Evolutionary conservation across 1,284 basidiomycete genomes (phyloP).

Genomic region (Cutaneotrichosporon spelunceum): DNA sequence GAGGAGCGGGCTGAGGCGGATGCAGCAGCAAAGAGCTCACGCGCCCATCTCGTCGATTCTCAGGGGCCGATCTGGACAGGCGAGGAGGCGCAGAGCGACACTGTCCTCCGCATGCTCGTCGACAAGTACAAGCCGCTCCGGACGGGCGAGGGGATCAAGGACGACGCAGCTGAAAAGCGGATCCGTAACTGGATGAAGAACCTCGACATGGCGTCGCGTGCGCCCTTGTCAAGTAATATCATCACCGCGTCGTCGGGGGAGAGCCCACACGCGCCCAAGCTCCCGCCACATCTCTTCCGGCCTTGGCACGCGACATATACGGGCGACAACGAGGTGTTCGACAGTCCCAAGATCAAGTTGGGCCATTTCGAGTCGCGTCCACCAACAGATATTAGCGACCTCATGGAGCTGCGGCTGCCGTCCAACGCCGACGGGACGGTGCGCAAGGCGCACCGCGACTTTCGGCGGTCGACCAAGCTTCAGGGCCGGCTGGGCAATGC

Average conservation of each 20-base stretch:
- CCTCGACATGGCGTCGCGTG: conserved; percentile 36
- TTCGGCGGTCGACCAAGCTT: conserved; percentile 57
- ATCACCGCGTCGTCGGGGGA: background rate
- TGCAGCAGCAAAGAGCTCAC: conserved; percentile 8
- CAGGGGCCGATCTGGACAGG: conserved; percentile 62
- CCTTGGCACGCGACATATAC: conserved; percentile 50
- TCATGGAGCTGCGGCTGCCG: conserved; percentile 44
- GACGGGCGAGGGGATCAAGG: conserved; percentile 45
- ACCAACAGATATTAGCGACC: conserved; percentile 35
- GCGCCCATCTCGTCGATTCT: conserved; percentile 47
- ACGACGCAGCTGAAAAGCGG: conserved; percentile 67
- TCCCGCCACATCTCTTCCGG: conserved; percentile 47
- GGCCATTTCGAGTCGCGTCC: conserved; percentile 39
- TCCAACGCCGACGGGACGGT: conserved; percentile 56
- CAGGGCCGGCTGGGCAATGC: conserved; percentile 63
- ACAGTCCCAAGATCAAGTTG: conserved; percentile 41
- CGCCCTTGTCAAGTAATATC: background rate
- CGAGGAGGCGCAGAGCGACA: conserved; percentile 67
- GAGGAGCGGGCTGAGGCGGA: conserved; percentile 53
- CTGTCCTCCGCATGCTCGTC: conserved; percentile 76
- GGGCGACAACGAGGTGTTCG: conserved; percentile 27
- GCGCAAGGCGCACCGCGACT: conserved; percentile 57
- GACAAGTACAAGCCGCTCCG: conserved; percentile 79
- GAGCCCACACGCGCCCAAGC: conserved; percentile 38
- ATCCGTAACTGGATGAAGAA: conserved; percentile 56